phyloP scores from a whole-genome alignment of 176 grass and related monocot species.

The Carex cristatella region DNA sequence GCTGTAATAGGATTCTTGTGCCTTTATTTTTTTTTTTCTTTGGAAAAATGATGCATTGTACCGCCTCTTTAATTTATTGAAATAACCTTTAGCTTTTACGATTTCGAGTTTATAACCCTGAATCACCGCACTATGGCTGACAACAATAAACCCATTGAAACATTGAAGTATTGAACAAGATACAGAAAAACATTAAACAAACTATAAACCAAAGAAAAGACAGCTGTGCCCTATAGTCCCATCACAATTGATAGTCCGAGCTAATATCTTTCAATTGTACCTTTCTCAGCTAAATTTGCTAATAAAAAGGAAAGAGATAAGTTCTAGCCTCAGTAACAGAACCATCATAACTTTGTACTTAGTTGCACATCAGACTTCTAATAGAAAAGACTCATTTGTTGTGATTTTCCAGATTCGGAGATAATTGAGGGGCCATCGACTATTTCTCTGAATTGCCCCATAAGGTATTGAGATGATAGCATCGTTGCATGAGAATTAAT shows the following conservation, averaged over 20 bases:
- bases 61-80: neutral
- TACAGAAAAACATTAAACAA: neutral
- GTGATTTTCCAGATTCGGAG: constrained; percentile 55
- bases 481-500: constrained; percentile 2
- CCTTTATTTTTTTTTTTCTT: neutral
- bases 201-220: neutral
- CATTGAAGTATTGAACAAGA: neutral
- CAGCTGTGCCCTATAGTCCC: neutral
- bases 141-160: neutral
- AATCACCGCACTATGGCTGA: neutral
- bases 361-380: neutral
- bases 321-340: neutral
- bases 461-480: constrained; percentile 55
- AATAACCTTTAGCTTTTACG: neutral
- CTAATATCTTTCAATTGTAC: neutral
- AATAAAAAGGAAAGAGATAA: neutral
- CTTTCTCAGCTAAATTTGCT: neutral
- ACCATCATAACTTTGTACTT: neutral
- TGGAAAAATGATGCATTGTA: neutral
- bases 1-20: neutral
- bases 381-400: neutral
- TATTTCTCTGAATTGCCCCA: constrained; percentile 88
- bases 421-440: constrained; percentile 88
- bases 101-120: neutral
- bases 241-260: neutral